Evolutionary conservation across 805 yeast genomes (phyloP).

Genomic region (Ogataea saltuana): DNA sequence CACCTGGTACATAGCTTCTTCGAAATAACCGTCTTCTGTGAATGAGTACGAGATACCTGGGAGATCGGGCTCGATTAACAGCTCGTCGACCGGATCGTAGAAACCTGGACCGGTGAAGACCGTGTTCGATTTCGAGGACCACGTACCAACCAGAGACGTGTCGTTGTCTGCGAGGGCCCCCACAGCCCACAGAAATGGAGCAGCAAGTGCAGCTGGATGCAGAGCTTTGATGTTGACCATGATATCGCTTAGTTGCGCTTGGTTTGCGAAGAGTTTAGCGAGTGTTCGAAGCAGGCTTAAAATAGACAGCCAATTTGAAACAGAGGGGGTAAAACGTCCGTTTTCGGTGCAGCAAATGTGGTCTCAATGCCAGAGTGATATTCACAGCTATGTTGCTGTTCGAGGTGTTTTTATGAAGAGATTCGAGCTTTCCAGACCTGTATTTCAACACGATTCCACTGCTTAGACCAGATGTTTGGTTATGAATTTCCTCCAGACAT

Average conservation of each 20-base stretch:
- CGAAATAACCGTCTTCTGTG: constrained; percentile 88
- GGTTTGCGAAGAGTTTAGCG: no score
- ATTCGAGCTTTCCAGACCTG: no score
- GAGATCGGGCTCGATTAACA: constrained; percentile 89
- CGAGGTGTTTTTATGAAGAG: no score
- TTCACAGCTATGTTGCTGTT: no score
- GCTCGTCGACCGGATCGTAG: constrained; percentile 94
- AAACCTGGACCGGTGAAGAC: constrained; percentile 97
- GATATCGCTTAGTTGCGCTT: no score
- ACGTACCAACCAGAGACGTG: constrained; percentile 69
- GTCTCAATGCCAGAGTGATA: no score
- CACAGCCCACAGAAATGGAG: background rate
- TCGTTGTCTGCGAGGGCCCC: constrained; percentile 7
- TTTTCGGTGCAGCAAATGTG: no score
- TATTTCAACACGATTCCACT: no score
- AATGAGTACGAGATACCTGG: constrained; percentile 95
- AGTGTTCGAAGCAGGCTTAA: background rate
- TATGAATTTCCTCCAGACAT: no score
- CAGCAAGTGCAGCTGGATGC: background rate
- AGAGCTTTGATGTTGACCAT: background rate
- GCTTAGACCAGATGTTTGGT: no score
- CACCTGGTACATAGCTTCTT: constrained; percentile 85
- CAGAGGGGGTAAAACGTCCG: no score
- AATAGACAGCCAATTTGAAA: background rate
- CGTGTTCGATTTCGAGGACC: constrained; percentile 91